These are phyloP conservation scores for Pueraria montana DNA, from an alignment of 306 rosid species.

Conservation along the genomic window DNA sequence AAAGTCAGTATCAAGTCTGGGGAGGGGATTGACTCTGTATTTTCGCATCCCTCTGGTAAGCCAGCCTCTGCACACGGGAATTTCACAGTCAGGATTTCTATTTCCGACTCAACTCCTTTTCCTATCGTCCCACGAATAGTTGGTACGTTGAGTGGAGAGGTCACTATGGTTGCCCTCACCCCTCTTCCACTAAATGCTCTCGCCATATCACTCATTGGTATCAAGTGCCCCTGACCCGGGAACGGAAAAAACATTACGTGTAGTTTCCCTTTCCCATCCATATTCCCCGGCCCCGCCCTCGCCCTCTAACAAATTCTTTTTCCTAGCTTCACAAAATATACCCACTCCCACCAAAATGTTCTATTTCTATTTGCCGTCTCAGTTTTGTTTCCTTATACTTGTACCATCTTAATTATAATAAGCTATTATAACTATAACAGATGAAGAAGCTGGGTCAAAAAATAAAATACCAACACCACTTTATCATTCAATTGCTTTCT, in stretches of 20 bases:
- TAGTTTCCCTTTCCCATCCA: not conserved
- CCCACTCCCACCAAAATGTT: too few species aligned
- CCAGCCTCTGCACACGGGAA: constrained; percentile 50
- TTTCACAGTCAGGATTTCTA: constrained; percentile 6
- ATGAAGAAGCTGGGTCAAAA: too few species aligned
- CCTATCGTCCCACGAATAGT: not conserved
- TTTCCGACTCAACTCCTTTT: not conserved
- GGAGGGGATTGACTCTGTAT: not conserved
- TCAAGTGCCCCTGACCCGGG: constrained; percentile 27
- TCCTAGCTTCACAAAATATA: too few species aligned
- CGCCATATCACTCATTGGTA: constrained; percentile 22
- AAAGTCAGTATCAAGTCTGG: not conserved
- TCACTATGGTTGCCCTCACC: constrained; percentile 20
- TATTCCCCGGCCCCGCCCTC: not conserved
- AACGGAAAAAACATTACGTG: constrained; percentile 12
- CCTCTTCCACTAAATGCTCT: not conserved
- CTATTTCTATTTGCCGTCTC: too few species aligned
- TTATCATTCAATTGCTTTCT: too few species aligned
- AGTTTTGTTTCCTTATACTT: too few species aligned
- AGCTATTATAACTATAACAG: too few species aligned
- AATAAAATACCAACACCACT: too few species aligned
- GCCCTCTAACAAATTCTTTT: too few species aligned
- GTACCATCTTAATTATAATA: too few species aligned
- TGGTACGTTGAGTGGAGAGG: constrained; percentile 18
- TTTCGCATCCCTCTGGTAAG: constrained; percentile 57